Base-by-base conservation (phyloP, 1,284 basidiomycete genomes). In the Gomphus bonarii region DNA sequence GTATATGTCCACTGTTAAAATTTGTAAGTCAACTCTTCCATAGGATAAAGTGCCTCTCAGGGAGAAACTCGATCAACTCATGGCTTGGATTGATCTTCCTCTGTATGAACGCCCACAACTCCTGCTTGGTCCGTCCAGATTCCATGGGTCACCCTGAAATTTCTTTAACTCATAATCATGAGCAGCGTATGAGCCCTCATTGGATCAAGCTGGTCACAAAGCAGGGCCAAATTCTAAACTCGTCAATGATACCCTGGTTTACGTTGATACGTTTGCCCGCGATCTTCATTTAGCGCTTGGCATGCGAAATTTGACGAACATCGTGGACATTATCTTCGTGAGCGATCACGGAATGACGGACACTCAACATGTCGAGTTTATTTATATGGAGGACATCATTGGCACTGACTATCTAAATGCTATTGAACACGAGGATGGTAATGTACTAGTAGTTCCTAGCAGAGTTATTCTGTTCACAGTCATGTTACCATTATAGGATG, bases 311-410 rank as follows among this genome's bases (percentile, higher is more conserved):
- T 74, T 95, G 33, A 82, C 80, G 1, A 79, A 87, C 38, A 86
- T 95, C 30, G 85, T 95, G 31, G 90, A 97, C 67, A 75, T 97
- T 30, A 77, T 95, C 28, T 91, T 95, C 64, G 90, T 97, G 53
- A 89, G 85, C 59, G 94, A 97, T 69, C 93, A 97, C 66, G 94
- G 93, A 3, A 95, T 97, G 93, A 86, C 84, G 0, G 84, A 86
- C 63, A 95, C 91, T 8, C 84, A 82, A 60, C 78, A 88, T 62
- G 81, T 84, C 0, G 79, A 85, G 50, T 74, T 84, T 54, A 73
- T 95, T 38, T 92, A 85, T 68, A 74, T 97, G 53, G 92, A 97
- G 67, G 84, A 89, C 59, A 79, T 93, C 58, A 72, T 95, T n/a
- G 89, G 87, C 0, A 62, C 70, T 30, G 81, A 87, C 1, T 85